These are phyloP conservation scores for Cylindrotheca closterium DNA, from an alignment of 108 stramenopile genomes.

Conservation along the genomic window DNA sequence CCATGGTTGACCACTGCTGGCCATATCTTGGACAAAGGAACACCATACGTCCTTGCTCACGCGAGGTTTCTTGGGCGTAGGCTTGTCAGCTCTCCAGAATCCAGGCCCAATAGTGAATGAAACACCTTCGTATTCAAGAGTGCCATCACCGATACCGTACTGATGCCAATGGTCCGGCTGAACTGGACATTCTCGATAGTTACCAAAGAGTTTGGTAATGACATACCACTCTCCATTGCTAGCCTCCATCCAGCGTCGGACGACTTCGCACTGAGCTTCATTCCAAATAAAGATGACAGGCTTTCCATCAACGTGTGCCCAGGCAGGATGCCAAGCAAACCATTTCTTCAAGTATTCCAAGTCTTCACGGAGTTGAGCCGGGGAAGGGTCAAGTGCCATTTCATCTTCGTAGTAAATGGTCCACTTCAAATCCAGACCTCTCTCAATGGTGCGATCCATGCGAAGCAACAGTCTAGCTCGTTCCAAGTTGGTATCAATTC, in stretches of 20 bases:
- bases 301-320: constrained; percentile 29
- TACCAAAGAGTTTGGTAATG: constrained; percentile 24
- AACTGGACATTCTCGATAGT: constrained; percentile 18
- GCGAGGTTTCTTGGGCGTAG: constrained; percentile 11
- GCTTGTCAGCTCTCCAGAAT: constrained; percentile 30
- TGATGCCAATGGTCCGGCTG: constrained; percentile 41
- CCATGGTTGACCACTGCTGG: constrained; percentile 28
- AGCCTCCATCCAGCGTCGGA: constrained; percentile 30
- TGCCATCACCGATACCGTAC: constrained; percentile 12
- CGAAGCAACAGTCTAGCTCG: constrained; percentile 16
- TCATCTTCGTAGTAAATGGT: constrained; percentile 36
- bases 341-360: constrained; percentile 37
- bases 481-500: constrained; percentile 17
- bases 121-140: constrained; percentile 11
- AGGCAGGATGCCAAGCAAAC: constrained; percentile 32
- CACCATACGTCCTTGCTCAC: constrained; percentile 15
- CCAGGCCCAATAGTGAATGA: constrained; percentile 38
- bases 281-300: constrained; percentile 42
- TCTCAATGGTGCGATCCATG: constrained; percentile 11
- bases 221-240: constrained; percentile 36
- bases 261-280: constrained; percentile 24
- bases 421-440: constrained; percentile 20
- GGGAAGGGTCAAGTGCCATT: not conserved
- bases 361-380: constrained; percentile 15
- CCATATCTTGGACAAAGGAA: constrained; percentile 26